Conservation (phyloP, 805 yeast genomes). For the Wickerhamomyces chaumierensis region DNA sequence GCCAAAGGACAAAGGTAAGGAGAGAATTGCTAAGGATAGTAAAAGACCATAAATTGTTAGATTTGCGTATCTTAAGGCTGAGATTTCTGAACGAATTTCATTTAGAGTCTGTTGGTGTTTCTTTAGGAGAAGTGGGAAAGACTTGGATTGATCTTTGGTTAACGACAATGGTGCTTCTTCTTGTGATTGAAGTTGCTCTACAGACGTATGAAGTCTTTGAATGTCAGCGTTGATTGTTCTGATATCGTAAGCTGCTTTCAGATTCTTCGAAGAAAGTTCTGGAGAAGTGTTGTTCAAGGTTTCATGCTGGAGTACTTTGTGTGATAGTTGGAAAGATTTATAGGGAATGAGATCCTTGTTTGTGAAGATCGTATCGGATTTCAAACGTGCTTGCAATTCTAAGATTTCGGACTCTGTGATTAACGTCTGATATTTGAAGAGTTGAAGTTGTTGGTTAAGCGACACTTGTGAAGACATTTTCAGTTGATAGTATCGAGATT, state of each 20-base stretch:
- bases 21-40: neutral
- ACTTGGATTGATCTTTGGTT: neutral
- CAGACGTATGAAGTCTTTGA: neutral
- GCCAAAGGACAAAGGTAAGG: neutral
- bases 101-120: neutral
- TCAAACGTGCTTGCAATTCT: neutral
- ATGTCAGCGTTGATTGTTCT: neutral
- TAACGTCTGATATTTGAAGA: too few species aligned
- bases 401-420: neutral
- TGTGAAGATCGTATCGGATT: neutral
- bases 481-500: too few species aligned
- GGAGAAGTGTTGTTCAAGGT: neutral
- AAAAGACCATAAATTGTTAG: neutral
- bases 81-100: neutral
- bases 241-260: neutral
- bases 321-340: neutral
- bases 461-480: too few species aligned
- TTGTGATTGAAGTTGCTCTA: neutral
- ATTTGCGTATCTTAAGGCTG: neutral
- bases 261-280: neutral
- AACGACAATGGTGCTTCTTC: neutral
- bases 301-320: neutral
- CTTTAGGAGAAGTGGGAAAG: neutral
- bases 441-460: too few species aligned
- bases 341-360: neutral